Evolutionary conservation across 495 filamentous ascomycete genomes (phyloP), one percentile per base, ranked within the genome.

Genomic region (Podospora anserina): DNA sequence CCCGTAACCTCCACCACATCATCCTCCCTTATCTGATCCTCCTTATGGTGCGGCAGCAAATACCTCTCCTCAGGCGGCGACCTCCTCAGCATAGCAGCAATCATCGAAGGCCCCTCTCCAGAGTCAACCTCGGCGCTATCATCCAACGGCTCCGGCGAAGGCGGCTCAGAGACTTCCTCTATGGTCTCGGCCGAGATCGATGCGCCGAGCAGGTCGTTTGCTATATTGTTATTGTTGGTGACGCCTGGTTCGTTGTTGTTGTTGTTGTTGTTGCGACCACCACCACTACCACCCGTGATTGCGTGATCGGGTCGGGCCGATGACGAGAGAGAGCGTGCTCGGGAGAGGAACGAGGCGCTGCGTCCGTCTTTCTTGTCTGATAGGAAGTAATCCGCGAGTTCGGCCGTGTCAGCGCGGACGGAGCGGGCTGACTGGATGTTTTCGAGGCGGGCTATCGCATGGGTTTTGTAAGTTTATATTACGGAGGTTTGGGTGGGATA

Each of bases 351-450:
- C 28, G 81, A 76, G 49, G 77, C 71, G 65, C 75, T 79, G 26
- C 71, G 76, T 61, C 74, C 75, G 66, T 81, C 77, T 54, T 81
- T 74, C 65, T 85, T 83, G 72, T 89, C 87, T 64, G 90, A 92
- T 39, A 97, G 83, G n/a, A 91, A 91, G 70, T 91, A 91, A 5
- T 87, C 92, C 27, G 95, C 94, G 44, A 99, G 86, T 76, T 97
- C 92, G 39, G 93, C 93, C 2, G 95, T 96, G 74, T 96, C 89
- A 76, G 97, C 91, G 65, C 95, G 89, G 15, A 99, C 91, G 67
- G 87, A 90, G 57, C 88, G 85, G 26, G 90, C 88, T 78, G 91
- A 91, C 66, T 90, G 88, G 6, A 87, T 85, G 69, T 84, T 87
- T 72, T 96, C 91, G 81, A 84, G 69, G 4, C 82, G 78, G 44